These are phyloP conservation scores for Paraconiothyrium brasiliense DNA, from an alignment of 2,329 filamentous ascomycete species.

Conservation along the genomic window DNA sequence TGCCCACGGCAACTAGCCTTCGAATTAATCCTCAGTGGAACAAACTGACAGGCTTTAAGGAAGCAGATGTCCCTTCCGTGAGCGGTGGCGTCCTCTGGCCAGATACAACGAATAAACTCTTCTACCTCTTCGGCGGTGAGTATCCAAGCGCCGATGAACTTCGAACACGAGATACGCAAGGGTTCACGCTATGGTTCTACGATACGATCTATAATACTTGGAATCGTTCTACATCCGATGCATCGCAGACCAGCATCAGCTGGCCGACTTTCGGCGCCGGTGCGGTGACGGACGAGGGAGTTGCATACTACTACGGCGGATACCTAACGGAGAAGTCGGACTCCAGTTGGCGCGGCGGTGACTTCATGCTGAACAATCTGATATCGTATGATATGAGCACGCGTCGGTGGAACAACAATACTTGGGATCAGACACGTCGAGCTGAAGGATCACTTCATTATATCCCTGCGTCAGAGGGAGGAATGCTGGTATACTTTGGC, in stretches of 20 bases:
- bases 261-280: conserved; percentile 30
- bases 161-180: conserved; percentile 42
- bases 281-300: conserved; percentile 24
- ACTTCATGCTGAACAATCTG: conserved; percentile 56
- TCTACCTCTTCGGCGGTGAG: conserved; percentile 69
- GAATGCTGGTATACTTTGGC: conserved; percentile 68
- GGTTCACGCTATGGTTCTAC: conserved; percentile 60
- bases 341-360: conserved; percentile 29
- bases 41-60: conserved; percentile 50
- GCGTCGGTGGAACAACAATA: conserved; percentile 60
- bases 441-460: conserved; percentile 68
- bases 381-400: conserved; percentile 64
- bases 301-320: conserved; percentile 68
- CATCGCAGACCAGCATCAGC: conserved; percentile 20
- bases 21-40: conserved; percentile 39
- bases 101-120: conserved; percentile 67
- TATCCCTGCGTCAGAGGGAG: conserved; percentile 65
- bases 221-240: conserved; percentile 54
- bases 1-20: conserved; percentile 47
- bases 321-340: conserved; percentile 64
- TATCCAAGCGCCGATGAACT: conserved; percentile 49
- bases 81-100: conserved; percentile 62
- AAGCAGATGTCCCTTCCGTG: conserved; percentile 26
- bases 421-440: conserved; percentile 59
- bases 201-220: conserved; percentile 65